These are phyloP conservation scores for Kandelia obovata DNA, from an alignment of 345 rosid species.

Conservation along the genomic window DNA sequence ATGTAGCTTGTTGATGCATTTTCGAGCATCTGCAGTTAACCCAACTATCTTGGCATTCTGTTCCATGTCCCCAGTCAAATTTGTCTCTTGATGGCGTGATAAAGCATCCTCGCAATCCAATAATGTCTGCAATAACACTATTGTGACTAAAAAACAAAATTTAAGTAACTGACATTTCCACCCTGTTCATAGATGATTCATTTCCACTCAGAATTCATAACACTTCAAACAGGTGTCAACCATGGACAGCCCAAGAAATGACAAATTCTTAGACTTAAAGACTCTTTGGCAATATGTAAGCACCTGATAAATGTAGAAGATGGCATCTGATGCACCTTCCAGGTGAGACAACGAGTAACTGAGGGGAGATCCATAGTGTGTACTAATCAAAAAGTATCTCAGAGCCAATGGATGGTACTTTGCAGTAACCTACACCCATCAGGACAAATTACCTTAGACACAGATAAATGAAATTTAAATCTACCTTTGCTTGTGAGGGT, in stretches of 20 bases:
- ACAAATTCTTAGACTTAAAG: neutral
- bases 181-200: neutral
- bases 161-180: neutral
- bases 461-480: neutral
- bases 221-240: neutral
- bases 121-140: slow-evolving; percentile 50
- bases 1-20: slow-evolving; percentile 45
- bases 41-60: slow-evolving; percentile 31
- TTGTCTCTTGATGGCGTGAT: slow-evolving; percentile 41
- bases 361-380: slow-evolving; percentile 82
- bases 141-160: neutral
- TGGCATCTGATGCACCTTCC: slow-evolving; percentile 65
- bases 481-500: neutral
- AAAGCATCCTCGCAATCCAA: slow-evolving; percentile 69
- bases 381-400: slow-evolving; percentile 79
- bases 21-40: slow-evolving; percentile 48
- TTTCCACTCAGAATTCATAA: neutral
- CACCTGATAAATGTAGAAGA: slow-evolving; percentile 87
- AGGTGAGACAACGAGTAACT: slow-evolving; percentile 57
- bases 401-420: slow-evolving; percentile 76
- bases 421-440: slow-evolving; percentile 50
- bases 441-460: slow-evolving; percentile 7
- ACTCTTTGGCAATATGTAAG: neutral
- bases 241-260: neutral
- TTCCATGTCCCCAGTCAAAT: slow-evolving; percentile 29